A percentile compares a stretch with the other conserved stretches of the same genome.
Evolutionary conservation across 2,329 filamentous ascomycete genomes (phyloP).

Genomic region (Colletotrichum euphorbiae): DNA sequence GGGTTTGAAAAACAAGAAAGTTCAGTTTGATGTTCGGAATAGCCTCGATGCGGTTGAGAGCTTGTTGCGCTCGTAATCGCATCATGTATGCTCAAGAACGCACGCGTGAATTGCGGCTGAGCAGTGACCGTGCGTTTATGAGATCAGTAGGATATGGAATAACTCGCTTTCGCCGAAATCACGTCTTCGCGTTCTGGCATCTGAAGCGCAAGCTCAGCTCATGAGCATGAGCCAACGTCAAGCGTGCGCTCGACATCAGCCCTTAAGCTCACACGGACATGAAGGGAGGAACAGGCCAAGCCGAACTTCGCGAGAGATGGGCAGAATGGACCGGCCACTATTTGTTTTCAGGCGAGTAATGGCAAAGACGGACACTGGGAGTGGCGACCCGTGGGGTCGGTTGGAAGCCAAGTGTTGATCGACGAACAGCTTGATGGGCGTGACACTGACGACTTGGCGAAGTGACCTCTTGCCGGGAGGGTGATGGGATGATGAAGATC

Average conservation of each 20-base stretch:
- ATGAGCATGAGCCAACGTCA: not conserved
- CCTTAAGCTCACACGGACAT: not conserved
- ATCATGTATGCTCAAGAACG: not conserved
- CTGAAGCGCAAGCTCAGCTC: not conserved
- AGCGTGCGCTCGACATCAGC: not conserved
- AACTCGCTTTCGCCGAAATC: not conserved
- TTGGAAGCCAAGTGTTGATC: not conserved
- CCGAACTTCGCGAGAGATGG: not conserved
- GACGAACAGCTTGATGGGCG: not conserved
- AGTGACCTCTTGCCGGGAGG: not conserved
- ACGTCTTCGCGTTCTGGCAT: not conserved
- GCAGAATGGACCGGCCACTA: conserved; percentile 3
- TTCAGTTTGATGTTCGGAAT: conserved; percentile 12
- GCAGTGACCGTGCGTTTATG: not conserved
- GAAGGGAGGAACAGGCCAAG: not conserved
- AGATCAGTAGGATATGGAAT: conserved; percentile 3
- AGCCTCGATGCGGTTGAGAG: not conserved
- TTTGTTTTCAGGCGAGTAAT: not conserved
- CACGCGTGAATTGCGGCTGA: not conserved
- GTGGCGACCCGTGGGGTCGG: not conserved
- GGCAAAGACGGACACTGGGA: not conserved
- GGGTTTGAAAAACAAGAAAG: conserved; percentile 3
- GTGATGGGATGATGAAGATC: conserved; percentile 7
- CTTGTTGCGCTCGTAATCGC: not conserved
- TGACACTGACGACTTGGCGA: not conserved